Conservation (phyloP, 2,329 filamentous ascomycete genomes). For the Daldinia eschscholtzii region DNA sequence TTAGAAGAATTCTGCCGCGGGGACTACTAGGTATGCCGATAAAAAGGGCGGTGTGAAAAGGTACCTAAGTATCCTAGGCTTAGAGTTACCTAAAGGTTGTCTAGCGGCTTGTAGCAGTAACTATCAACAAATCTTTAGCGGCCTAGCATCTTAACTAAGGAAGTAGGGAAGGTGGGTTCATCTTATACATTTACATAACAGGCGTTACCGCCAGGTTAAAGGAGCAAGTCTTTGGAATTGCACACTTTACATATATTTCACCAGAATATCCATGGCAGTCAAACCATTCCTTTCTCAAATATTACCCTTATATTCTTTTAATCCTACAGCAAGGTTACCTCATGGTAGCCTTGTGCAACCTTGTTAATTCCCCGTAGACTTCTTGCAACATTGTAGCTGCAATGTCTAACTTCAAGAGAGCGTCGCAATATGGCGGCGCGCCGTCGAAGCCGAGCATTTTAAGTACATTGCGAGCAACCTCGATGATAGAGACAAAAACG, state of each 20-base stretch:
- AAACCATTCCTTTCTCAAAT: constrained; percentile 5
- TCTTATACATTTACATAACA: constrained; percentile 10
- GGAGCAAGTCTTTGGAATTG: not conserved
- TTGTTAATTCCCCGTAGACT: constrained; percentile 21
- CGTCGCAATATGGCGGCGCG: constrained; percentile 50
- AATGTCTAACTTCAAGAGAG: constrained; percentile 58
- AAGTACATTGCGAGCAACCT: constrained; percentile 81
- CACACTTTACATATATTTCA: constrained; percentile 6
- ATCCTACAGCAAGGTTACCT: not conserved
- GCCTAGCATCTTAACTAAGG: not conserved
- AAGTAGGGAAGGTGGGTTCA: constrained; percentile 7
- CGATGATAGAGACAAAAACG: constrained; percentile 83
- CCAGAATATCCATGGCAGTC: constrained; percentile 2
- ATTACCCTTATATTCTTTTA: constrained; percentile 7
- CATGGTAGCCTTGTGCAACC: constrained; percentile 23
- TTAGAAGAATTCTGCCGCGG: constrained; percentile 39
- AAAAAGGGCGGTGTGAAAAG: constrained; percentile 29
- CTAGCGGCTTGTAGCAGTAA: constrained; percentile 1
- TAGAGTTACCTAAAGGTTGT: not conserved
- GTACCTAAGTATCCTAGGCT: constrained; percentile 5
- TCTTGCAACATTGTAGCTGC: constrained; percentile 23
- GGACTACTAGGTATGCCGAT: constrained; percentile 22
- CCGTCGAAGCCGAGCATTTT: constrained; percentile 70
- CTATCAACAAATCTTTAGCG: not conserved
- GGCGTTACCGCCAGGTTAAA: constrained; percentile 9